Base-by-base conservation (phyloP, 257 asterid species). In the Jacaranda mimosifolia region DNA sequence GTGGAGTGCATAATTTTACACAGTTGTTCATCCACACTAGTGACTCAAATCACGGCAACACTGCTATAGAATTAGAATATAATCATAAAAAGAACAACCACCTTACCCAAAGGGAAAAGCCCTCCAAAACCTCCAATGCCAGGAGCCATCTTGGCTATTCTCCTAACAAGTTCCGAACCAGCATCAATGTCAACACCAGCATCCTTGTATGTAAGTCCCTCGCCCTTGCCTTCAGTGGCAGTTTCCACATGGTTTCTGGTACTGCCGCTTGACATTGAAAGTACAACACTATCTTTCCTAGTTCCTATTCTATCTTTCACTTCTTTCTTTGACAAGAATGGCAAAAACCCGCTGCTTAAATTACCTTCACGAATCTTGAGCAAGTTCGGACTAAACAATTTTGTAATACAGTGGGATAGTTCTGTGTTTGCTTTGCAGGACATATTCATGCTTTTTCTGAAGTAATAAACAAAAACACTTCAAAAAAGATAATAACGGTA, bases 121-220 rank as follows among this genome's bases (percentile, higher is more conserved):
- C 99, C 99, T 68, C 99, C 98, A 70, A 95, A 95, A n/a, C 98
- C 99, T 67, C 99, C 99, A 55, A 94, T 90, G 40, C 99, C 99
- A 9, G 99, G 98, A 52, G 98, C 96, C 99, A 95, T 87, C 80
- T 91, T 91, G 76, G 97, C 97, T 7, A 95, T 95, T 79, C 99
- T 87, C 82, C 74, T 74, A 53, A 95, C 99, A 68, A 95, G 97
- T 84, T 95, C 99, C 9, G 99, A 82, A 45, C 99, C 99, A 6
- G 99, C 97, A 85, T 95, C 98, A 49, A 95, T 95, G 82, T 95
- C 98, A 40, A 95, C 99, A 42, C 99, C 99, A 7, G 99, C 96
- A 68, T 84, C 98, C 84, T 93, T 95, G 77, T 95, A 95, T 1
- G 98, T 95, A 68, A 95, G 92, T 51, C 86, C 79, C 36, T 83